Evolutionary conservation across 108 stramenopile species (phyloP), one percentile per base, ranked within the genome.

Genomic region (Bacterosira constricta): DNA sequence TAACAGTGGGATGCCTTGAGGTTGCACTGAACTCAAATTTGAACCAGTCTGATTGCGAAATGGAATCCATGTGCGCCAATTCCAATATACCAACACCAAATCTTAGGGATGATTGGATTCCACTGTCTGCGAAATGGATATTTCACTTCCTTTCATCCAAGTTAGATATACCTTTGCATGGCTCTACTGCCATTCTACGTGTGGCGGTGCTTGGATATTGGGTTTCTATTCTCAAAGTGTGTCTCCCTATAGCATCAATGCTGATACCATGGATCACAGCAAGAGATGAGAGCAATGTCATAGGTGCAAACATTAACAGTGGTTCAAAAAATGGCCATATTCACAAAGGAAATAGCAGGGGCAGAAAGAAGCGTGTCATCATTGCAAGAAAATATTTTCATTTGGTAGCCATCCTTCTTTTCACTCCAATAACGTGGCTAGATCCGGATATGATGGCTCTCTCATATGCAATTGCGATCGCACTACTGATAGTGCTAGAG

Each of bases 341-440:
- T 12, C 21, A 51, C 13, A 25, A 36, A 42, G 6, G 12, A 20
- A 31, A 50, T 29, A 23, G 17, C 21, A 49, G 29, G 7, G 50
- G 17, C 15, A 34, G 69, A 46, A 71, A 53, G 26, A 53, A 46
- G 8, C 69, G 77, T 25, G 84, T 88, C 17, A 73, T 87, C 17
- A 45, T 88, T 34, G 69, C 79, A 68, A 66, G 92, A 39, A 94
- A 91, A 81, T 94, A 87, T 82, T 94, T 94, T 78, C 93, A 94
- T 66, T 38, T 84, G 0, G 75, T 94, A 3, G 90, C 90, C 12
- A 62, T 94, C 9, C 15, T 90, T 37, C 69, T 94, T 13, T 94
- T 94, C 69, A 57, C 67, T 49, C 93, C 90, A 5, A 64, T 75
- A 1, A 86, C 88, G 9, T 54, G 58, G 51, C 58, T 63, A 30